These are phyloP conservation scores for Cucurbita maxima DNA, from an alignment of 306 rosid genomes.

Conservation along the genomic window DNA sequence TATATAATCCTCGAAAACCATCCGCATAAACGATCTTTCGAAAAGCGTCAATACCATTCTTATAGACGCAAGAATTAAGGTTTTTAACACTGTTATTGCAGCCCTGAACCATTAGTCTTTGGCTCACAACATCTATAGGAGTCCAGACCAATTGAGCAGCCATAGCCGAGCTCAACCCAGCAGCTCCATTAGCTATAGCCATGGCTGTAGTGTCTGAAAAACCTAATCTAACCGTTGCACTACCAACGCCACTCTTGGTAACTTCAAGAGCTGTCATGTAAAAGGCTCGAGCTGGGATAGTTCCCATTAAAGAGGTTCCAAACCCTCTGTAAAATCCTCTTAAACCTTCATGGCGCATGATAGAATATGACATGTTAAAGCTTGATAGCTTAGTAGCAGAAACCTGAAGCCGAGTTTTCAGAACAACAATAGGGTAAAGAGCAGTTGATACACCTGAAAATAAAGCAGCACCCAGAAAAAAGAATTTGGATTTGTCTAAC, in stretches of 20 bases:
- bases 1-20: conserved; percentile 69
- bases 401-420: conserved; percentile 82
- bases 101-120: conserved; percentile 83
- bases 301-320: conserved; percentile 86
- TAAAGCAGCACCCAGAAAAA: conserved; percentile 84
- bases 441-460: conserved; percentile 82
- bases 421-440: conserved; percentile 66
- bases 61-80: conserved; percentile 35
- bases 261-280: conserved; percentile 82
- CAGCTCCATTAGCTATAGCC: conserved; percentile 65
- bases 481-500: conserved; percentile 85
- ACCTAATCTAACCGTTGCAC: conserved; percentile 41
- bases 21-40: conserved; percentile 55
- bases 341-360: conserved; percentile 58
- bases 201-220: conserved; percentile 60
- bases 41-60: conserved; percentile 77
- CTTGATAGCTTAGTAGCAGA: conserved; percentile 45
- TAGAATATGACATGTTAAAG: conserved; percentile 46
- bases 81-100: conserved; percentile 13
- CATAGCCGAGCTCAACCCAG: conserved; percentile 79
- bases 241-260: conserved; percentile 71
- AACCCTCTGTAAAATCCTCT: conserved; percentile 88
- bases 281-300: conserved; percentile 85
- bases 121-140: conserved; percentile 88
- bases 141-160: conserved; percentile 96